These are phyloP conservation scores for Colletotrichum tropicale DNA, from an alignment of 2,329 filamentous ascomycete genomes.

Conservation along the genomic window DNA sequence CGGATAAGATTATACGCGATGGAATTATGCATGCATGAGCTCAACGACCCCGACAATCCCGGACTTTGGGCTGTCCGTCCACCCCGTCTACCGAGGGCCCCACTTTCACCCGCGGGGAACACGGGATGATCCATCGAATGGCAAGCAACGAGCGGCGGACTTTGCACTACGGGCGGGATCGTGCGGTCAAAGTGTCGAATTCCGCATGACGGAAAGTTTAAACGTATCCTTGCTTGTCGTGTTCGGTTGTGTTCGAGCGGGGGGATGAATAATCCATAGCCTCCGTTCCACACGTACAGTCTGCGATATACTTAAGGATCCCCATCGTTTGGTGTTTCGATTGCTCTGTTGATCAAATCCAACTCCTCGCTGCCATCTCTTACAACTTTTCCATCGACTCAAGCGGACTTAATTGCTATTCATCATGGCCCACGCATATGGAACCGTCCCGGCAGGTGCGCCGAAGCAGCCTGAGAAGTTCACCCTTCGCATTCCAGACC, in stretches of 20 bases:
- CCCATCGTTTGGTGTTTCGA: background rate
- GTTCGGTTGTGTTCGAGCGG: background rate
- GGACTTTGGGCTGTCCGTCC: background rate
- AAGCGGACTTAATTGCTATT: background rate
- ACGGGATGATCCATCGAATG: background rate
- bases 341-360: background rate
- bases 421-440: slow-evolving; percentile 1
- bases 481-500: slow-evolving; percentile 42
- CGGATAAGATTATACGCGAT: background rate
- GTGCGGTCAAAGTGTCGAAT: background rate
- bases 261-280: background rate
- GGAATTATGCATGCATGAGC: background rate
- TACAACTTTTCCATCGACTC: background rate
- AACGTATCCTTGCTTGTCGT: background rate
- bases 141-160: background rate
- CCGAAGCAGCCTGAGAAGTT: slow-evolving; percentile 33
- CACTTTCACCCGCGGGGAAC: background rate
- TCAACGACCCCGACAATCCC: background rate
- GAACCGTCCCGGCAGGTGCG: background rate
- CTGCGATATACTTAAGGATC: background rate
- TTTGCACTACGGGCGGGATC: background rate
- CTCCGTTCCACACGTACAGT: background rate
- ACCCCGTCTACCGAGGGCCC: background rate
- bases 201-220: background rate
- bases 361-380: background rate